Evolutionary conservation across 805 yeast species (phyloP).

Genomic region (Alloascoidea africana): DNA sequence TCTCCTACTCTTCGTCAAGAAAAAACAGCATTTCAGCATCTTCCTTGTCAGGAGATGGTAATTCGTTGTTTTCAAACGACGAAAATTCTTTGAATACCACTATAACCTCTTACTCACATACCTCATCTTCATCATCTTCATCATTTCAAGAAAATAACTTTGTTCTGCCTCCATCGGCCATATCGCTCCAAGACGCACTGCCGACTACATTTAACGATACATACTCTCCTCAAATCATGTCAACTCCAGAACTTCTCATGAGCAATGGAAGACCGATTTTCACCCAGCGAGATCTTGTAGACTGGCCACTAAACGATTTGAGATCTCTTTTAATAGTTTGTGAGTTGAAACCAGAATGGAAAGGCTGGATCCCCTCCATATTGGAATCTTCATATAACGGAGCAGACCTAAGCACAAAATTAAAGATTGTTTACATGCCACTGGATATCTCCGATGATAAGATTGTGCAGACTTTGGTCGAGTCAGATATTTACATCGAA

Average conservation of each 20-base stretch:
- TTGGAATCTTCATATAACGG: too few relatives aligned
- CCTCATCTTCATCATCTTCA: background rate
- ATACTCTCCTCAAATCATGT: slow-evolving; percentile 40
- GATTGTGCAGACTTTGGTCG: slow-evolving; percentile 32
- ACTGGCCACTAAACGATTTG: slow-evolving; percentile 61
- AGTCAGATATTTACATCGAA: slow-evolving; percentile 52
- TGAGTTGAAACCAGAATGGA: slow-evolving; percentile 39
- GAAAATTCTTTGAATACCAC: background rate
- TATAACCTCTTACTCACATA: background rate
- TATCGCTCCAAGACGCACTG: slow-evolving; percentile 30
- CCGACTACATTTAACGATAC: slow-evolving; percentile 37
- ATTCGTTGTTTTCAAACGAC: background rate
- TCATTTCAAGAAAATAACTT: background rate
- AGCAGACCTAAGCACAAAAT: too few relatives aligned
- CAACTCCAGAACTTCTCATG: slow-evolving; percentile 24
- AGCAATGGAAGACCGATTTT: slow-evolving; percentile 47
- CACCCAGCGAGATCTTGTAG: slow-evolving; percentile 44
- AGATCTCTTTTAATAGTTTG: slow-evolving; percentile 46
- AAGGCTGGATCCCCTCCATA: slow-evolving; percentile 33
- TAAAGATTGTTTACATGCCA: slow-evolving; percentile 33
- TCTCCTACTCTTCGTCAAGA: background rate
- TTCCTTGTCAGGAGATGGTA: too few relatives aligned
- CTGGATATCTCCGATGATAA: slow-evolving; percentile 30
- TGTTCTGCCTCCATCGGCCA: background rate
- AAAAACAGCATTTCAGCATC: too few relatives aligned